Conservation (phyloP, 1,139 yeast genomes). For the Protomyces pachydermus region DNA sequence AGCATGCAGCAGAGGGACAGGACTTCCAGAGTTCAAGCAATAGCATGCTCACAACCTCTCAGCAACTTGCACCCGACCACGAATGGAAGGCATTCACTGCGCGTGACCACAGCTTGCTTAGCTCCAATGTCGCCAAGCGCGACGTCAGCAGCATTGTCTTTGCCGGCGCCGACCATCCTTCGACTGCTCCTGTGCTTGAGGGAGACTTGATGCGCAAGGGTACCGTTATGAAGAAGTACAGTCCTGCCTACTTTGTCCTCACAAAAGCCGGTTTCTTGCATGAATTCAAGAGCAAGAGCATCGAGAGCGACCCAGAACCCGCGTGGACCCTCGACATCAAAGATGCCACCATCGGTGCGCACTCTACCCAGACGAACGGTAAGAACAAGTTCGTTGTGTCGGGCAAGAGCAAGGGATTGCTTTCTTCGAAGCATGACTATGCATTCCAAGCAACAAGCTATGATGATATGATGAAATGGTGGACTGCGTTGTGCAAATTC, state of each 20-base stretch:
- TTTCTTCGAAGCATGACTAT: constrained; percentile 42
- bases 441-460: constrained; percentile 46
- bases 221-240: constrained; percentile 43
- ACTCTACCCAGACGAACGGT: constrained; percentile 39
- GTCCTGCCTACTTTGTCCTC: constrained; percentile 46
- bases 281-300: constrained; percentile 46
- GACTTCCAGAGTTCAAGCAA: constrained; percentile 36
- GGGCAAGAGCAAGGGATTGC: constrained; percentile 40
- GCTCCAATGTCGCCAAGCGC: constrained; percentile 41
- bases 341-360: constrained; percentile 44
- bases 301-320: constrained; percentile 44
- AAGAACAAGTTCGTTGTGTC: constrained; percentile 45
- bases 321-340: constrained; percentile 48
- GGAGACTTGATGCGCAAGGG: constrained; percentile 46
- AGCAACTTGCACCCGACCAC: constrained; percentile 39
- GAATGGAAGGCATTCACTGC: constrained; percentile 47
- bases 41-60: constrained; percentile 39
- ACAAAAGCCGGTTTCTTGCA: constrained; percentile 46
- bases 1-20: constrained; percentile 37
- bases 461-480: constrained; percentile 48
- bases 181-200: constrained; percentile 46
- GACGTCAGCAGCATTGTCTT: constrained; percentile 41
- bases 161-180: constrained; percentile 42
- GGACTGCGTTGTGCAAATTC: constrained; percentile 42
- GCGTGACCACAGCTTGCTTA: constrained; percentile 39